These are phyloP conservation scores for Epithemia pelagica DNA, from an alignment of 108 stramenopile species.

Conservation along the genomic window DNA sequence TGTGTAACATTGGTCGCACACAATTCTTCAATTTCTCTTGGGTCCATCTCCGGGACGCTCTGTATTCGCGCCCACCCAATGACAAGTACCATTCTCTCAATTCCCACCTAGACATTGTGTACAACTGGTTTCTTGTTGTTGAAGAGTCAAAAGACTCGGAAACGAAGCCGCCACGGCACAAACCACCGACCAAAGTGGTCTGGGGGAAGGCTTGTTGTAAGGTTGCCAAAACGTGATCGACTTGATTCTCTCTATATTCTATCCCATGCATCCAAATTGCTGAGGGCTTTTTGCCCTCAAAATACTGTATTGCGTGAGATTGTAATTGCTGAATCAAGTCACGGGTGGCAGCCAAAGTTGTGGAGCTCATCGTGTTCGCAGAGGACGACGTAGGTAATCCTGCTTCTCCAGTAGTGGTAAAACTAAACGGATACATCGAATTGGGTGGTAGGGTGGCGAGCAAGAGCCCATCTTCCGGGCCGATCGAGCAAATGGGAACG, in stretches of 20 bases:
- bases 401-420: too few relatives aligned
- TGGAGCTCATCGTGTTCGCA: too few relatives aligned
- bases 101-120: neutral
- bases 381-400: too few relatives aligned
- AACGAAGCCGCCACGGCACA: constrained; percentile 32
- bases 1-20: constrained; percentile 10
- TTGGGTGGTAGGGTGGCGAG: too few relatives aligned
- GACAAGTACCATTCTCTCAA: neutral
- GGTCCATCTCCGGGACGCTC: constrained; percentile 16
- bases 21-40: constrained; percentile 14
- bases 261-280: constrained; percentile 34
- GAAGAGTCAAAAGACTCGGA: neutral
- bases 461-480: too few relatives aligned
- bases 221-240: constrained; percentile 18
- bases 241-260: constrained; percentile 12
- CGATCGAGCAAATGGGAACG: too few relatives aligned
- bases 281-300: neutral
- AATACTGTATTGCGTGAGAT: neutral
- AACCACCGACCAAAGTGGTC: constrained; percentile 43
- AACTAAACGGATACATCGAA: too few relatives aligned
- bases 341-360: too few relatives aligned
- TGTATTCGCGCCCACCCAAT: neutral
- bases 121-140: neutral
- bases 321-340: neutral
- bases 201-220: constrained; percentile 27